These are phyloP conservation scores for Geotrichum siamense DNA, from an alignment of 1,139 yeast species.

Conservation along the genomic window DNA sequence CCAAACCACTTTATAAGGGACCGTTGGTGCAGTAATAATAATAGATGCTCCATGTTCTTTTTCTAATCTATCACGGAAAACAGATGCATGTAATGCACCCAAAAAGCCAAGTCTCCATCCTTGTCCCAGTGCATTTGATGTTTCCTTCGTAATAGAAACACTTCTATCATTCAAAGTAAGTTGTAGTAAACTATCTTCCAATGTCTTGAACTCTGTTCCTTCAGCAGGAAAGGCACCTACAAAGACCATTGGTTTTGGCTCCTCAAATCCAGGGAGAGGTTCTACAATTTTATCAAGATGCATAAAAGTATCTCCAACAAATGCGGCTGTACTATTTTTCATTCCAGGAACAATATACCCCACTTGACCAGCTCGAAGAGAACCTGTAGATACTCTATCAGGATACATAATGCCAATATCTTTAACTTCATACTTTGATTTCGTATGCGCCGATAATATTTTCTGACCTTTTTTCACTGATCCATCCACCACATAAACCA, in stretches of 20 bases:
- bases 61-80: slow-evolving; percentile 82
- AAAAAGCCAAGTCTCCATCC: slow-evolving; percentile 97
- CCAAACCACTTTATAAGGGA: slow-evolving; percentile 72
- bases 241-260: slow-evolving; percentile 96
- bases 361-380: slow-evolving; percentile 80
- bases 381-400: slow-evolving; percentile 52
- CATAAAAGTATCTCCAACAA: slow-evolving; percentile 86
- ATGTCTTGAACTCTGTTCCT: slow-evolving; percentile 78
- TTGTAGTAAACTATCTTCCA: slow-evolving; percentile 86
- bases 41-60: slow-evolving; percentile 91
- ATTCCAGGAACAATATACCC: slow-evolving; percentile 92
- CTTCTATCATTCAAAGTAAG: slow-evolving; percentile 86
- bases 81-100: slow-evolving; percentile 93
- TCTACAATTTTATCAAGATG: slow-evolving; percentile 60
- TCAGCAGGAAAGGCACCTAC: slow-evolving; percentile 98
- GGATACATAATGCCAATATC: slow-evolving; percentile 97
- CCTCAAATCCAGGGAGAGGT: slow-evolving; percentile 91
- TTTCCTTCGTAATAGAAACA: slow-evolving; percentile 80
- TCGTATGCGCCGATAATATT: slow-evolving; percentile 70
- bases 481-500: slow-evolving; percentile 84
- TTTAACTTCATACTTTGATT: slow-evolving; percentile 70
- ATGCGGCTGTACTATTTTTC: slow-evolving; percentile 80
- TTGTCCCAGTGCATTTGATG: slow-evolving; percentile 90
- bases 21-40: slow-evolving; percentile 93
- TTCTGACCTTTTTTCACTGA: slow-evolving; percentile 63